A percentile compares a stretch with the other conserved stretches of the same genome.
Conservation (phyloP, 73 alveolate genomes). For the Halteria grandinella region DNA sequence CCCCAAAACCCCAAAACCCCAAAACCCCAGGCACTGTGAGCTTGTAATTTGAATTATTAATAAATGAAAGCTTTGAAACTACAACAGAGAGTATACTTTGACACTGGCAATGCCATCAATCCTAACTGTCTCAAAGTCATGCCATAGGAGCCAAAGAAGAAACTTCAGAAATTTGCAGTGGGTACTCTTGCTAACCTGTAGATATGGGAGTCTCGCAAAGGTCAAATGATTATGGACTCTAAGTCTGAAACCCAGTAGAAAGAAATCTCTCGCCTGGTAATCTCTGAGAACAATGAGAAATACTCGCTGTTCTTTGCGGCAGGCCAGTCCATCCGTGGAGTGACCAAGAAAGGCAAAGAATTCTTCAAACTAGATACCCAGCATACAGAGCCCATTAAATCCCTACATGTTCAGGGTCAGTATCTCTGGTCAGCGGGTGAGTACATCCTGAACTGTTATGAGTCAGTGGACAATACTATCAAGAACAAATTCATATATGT, state of each 20-base stretch:
- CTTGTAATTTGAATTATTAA: background rate
- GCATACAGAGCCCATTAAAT: constrained; percentile 61
- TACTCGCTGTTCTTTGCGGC: constrained; percentile 52
- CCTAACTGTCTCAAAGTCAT: constrained; percentile 49
- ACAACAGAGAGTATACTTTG: constrained; percentile 52
- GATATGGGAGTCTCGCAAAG: constrained; percentile 55
- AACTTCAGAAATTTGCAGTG: constrained; percentile 20
- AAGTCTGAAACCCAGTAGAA: constrained; percentile 45
- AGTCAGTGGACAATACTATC: constrained; percentile 36
- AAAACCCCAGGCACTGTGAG: background rate
- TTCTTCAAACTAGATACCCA: constrained; percentile 65
- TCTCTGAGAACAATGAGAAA: constrained; percentile 46
- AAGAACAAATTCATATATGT: constrained; percentile 59
- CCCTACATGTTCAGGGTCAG: constrained; percentile 53
- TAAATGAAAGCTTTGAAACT: constrained; percentile 53
- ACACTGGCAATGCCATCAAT: constrained; percentile 53
- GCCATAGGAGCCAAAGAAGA: constrained; percentile 66
- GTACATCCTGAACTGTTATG: constrained; percentile 65
- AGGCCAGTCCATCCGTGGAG: constrained; percentile 62
- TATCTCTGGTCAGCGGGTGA: constrained; percentile 72
- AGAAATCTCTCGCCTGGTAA: constrained; percentile 53
- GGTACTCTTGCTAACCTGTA: constrained; percentile 27
- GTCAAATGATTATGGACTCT: constrained; percentile 49
- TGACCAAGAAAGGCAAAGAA: constrained; percentile 70
- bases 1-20: too few species aligned